These are phyloP conservation scores for Pestalotiopsis sp. DNA, from an alignment of 2,329 filamentous ascomycete genomes.

Conservation along the genomic window DNA sequence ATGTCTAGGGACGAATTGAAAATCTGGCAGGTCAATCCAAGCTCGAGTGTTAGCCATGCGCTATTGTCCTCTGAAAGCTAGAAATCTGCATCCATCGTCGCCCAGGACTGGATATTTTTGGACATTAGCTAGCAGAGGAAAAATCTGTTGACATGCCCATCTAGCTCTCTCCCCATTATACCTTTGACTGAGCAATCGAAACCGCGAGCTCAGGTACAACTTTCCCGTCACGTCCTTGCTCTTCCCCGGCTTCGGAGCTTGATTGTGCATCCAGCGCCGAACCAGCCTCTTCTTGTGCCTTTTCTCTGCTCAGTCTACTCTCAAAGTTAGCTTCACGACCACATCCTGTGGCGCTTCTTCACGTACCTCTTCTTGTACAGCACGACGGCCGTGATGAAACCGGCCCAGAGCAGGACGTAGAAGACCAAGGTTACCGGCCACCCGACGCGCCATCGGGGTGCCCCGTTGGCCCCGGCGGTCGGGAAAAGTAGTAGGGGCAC, in stretches of 20 bases:
- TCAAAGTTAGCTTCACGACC: not conserved
- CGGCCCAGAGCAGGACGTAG: slow-evolving; percentile 43
- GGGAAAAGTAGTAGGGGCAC: slow-evolving; percentile 44
- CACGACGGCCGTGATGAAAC: slow-evolving; percentile 38
- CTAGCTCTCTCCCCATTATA: not conserved
- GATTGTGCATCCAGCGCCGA: not conserved
- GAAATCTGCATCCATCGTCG: no score
- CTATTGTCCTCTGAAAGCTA: not conserved
- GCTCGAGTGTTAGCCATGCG: not conserved
- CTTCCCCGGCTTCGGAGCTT: not conserved
- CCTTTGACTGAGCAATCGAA: not conserved
- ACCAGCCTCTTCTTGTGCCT: not conserved
- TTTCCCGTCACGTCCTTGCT: not conserved
- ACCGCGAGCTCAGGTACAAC: not conserved
- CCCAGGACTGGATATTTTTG: no score
- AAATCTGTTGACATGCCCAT: no score
- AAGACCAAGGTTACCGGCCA: slow-evolving; percentile 50
- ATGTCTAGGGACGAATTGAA: no score
- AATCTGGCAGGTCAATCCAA: no score
- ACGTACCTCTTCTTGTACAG: slow-evolving; percentile 32
- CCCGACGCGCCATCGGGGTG: slow-evolving; percentile 48
- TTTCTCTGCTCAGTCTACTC: not conserved
- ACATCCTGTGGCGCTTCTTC: not conserved
- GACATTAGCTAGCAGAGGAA: no score
- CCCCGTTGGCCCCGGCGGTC: slow-evolving; percentile 40